A percentile compares a stretch with the other conserved stretches of the same genome.
These are phyloP conservation scores for Termitomyces sp. DNA, from an alignment of 1,284 basidiomycete genomes.

Conservation along the genomic window DNA sequence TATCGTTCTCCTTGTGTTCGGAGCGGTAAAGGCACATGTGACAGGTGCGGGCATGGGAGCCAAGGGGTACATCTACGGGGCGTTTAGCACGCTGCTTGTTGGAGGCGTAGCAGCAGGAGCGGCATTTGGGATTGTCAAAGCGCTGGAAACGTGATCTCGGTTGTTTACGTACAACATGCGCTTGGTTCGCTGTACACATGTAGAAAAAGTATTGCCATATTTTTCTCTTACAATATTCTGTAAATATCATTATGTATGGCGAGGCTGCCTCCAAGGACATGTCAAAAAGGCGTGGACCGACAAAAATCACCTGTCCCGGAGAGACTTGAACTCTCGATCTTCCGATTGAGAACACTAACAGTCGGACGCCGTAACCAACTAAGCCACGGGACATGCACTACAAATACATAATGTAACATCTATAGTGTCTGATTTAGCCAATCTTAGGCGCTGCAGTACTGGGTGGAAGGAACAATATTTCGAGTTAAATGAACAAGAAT, in stretches of 20 bases:
- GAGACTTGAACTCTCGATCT: slow-evolving; percentile 6
- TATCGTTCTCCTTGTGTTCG: slow-evolving; percentile 83
- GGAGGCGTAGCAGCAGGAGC: slow-evolving; percentile 88
- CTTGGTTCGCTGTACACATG: background rate
- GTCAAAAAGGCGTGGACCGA: background rate
- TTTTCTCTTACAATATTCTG: too few relatives aligned
- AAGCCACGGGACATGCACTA: slow-evolving; percentile 4
- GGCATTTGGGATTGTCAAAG: slow-evolving; percentile 81
- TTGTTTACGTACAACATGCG: background rate
- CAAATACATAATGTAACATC: too few relatives aligned
- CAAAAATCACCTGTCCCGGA: background rate
- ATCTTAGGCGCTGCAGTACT: too few relatives aligned
- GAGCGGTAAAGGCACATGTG: slow-evolving; percentile 84
- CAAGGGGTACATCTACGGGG: slow-evolving; percentile 77
- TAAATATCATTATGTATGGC: too few relatives aligned
- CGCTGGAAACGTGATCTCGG: slow-evolving; percentile 45
- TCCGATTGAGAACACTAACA: slow-evolving; percentile 1
- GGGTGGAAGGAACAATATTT: too few relatives aligned
- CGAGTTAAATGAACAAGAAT: too few relatives aligned
- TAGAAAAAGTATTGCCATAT: background rate
- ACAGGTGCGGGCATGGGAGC: slow-evolving; percentile 70
- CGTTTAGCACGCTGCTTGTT: slow-evolving; percentile 83
- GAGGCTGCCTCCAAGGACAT: too few relatives aligned
- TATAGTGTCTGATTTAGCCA: too few relatives aligned
- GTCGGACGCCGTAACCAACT: slow-evolving; percentile 5